Evolutionary conservation across 2,329 filamentous ascomycete genomes (phyloP).

Genomic region (Ascochyta clinopodiicola): DNA sequence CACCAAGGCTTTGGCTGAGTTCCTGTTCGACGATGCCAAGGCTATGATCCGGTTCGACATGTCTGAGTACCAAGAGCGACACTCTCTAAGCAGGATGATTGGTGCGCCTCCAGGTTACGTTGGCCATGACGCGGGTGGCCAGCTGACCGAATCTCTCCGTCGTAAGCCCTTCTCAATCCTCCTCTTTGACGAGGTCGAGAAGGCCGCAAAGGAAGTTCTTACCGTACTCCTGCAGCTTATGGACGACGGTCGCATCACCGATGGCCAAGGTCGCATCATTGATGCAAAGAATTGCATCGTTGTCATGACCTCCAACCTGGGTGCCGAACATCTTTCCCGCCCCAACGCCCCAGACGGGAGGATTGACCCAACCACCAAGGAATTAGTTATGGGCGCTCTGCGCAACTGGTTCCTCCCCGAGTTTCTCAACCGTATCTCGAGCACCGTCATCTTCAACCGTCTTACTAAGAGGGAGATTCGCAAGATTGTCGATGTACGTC

Average conservation of each 20-base stretch:
- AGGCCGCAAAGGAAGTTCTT: constrained; percentile 95
- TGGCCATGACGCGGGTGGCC: constrained; percentile 92
- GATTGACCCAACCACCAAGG: constrained; percentile 83
- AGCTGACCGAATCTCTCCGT: constrained; percentile 92
- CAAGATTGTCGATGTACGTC: constrained; percentile 90
- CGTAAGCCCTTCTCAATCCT: constrained; percentile 97
- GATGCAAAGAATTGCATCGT: constrained; percentile 99
- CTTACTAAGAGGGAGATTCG: constrained; percentile 89
- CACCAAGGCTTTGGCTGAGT: constrained; percentile 95
- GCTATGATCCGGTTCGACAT: constrained; percentile 99
- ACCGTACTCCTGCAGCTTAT: constrained; percentile 99
- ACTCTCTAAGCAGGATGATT: constrained; percentile 95
- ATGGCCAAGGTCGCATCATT: constrained; percentile 92
- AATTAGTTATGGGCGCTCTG: constrained; percentile 88
- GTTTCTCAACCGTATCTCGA: constrained; percentile 97
- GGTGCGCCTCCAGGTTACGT: constrained; percentile 97
- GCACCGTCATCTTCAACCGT: constrained; percentile 97
- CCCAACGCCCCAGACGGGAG: constrained; percentile 78
- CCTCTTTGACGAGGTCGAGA: constrained; percentile 97
- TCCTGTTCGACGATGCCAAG: constrained; percentile 96
- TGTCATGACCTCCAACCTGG: constrained; percentile 98
- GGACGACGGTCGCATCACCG: constrained; percentile 98
- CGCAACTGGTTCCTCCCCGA: constrained; percentile 97
- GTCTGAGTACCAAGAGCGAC: constrained; percentile 98
- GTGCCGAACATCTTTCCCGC: constrained; percentile 89